These are phyloP conservation scores for Biancaea sappan DNA, from an alignment of 306 rosid species.

Conservation along the genomic window DNA sequence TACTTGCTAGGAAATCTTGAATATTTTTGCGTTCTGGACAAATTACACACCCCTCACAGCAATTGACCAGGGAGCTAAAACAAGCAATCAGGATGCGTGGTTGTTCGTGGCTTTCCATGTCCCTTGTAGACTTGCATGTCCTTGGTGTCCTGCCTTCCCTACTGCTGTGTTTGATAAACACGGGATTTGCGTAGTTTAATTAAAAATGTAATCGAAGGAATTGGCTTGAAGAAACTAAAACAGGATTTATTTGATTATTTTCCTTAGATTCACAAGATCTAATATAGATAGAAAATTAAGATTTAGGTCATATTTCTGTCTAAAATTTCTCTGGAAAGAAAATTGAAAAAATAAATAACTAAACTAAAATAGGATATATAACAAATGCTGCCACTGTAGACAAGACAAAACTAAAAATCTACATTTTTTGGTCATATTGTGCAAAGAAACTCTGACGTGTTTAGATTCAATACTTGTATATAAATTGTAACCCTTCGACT, in stretches of 20 bases:
- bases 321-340: no score
- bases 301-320: not conserved
- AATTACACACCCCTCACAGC: not conserved
- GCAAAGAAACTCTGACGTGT: no score
- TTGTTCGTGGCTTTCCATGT: constrained; percentile 10
- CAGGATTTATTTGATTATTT: not conserved
- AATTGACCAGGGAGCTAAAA: not conserved
- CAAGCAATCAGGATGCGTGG: not conserved
- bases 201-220: not conserved
- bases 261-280: no score
- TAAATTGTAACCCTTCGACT: no score
- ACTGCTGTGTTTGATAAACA: not conserved
- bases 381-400: no score
- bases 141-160: not conserved
- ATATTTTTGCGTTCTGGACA: constrained; percentile 14
- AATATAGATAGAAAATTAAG: no score
- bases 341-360: no score
- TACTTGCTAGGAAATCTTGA: constrained; percentile 68
- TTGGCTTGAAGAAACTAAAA: not conserved
- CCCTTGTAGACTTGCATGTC: not conserved
- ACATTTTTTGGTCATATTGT: no score
- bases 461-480: no score
- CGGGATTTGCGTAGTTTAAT: not conserved
- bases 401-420: no score
- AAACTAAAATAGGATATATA: no score